Evolutionary conservation across 441 rosid genomes (phyloP), one percentile per base, ranked within the genome.

Genomic region (Lepidium campestre): DNA sequence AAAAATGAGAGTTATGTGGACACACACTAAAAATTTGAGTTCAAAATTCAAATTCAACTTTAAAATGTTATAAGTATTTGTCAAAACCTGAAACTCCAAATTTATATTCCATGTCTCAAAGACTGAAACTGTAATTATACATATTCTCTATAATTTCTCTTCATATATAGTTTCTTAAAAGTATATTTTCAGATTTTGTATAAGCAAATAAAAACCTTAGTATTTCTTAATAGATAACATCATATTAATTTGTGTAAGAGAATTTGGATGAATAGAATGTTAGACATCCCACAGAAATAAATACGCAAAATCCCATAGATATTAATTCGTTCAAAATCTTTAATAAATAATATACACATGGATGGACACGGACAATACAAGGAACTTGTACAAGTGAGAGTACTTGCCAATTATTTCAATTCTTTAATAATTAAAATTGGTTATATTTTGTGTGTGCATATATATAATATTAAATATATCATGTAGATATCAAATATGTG

Each of bases 321-420:
- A n/a, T n/a, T n/a, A n/a, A n/a, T n/a, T n/a, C n/a, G n/a, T n/a
- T n/a, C n/a, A n/a, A n/a, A n/a, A n/a, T n/a, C 40, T 34, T 42
- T 19, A 61, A 35, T 53, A 35, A 4, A 55, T 3, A 7, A 55
- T 4, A 22, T 6, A 62, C 50, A 31, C 70, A 71, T 55, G 69
- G 40, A 56, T 56, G 70, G 65, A 64, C 52, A 47, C 53, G 39
- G 59, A 64, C 70, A 56, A 31, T 29, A 25, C 75, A 56, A 56
- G 45, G 17, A 62, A 46, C 12, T 57, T 40, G 47, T 49, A 57
- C 65, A 15, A 50, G 36, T 32, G 25, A 56, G 49, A n/a, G 48
- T 54, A 39, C 59, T 56, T 56, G 37, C 29, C 35, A 44, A 45
- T 18, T 70, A 20, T 34, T 23, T 46, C 45, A 56, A 40, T 40